A percentile compares a stretch with the other conserved stretches of the same genome.
Conservation (phyloP, 1,284 basidiomycete genomes). For the Ceratobasidium sp. region DNA sequence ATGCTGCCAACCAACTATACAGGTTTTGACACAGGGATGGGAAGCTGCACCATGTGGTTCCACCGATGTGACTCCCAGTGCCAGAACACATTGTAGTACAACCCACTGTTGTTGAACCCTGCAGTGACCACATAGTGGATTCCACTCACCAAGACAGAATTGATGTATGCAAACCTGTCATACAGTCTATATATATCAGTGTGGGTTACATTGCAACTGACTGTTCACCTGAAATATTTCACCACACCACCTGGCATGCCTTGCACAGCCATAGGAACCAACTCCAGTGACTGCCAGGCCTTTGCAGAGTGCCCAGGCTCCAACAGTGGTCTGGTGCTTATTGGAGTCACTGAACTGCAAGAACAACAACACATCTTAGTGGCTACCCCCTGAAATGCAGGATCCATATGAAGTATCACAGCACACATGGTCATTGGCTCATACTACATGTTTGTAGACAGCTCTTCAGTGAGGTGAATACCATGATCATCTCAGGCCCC, state of each 20-base stretch:
- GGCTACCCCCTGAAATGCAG: background rate
- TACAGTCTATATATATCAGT: too few species aligned
- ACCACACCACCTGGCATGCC: background rate
- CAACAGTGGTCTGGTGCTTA: background rate
- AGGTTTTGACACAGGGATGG: too few species aligned
- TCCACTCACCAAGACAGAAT: too few species aligned
- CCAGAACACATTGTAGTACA: too few species aligned
- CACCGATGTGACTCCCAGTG: too few species aligned
- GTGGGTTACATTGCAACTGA: too few species aligned
- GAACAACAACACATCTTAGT: too few species aligned
- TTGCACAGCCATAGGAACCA: background rate
- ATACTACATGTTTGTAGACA: background rate
- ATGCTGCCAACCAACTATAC: too few species aligned
- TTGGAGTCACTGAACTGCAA: constrained; percentile 4
- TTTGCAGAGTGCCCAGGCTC: background rate
- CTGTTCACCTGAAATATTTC: background rate
- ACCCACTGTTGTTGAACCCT: too few species aligned
- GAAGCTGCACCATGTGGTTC: too few species aligned
- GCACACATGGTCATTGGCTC: background rate
- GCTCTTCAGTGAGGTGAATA: background rate
- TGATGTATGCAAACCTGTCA: too few species aligned
- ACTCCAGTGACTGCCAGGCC: background rate
- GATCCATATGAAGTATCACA: background rate
- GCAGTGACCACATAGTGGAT: too few species aligned
- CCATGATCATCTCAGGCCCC: background rate